Base-by-base conservation (phyloP, 192 early-diverging fungal species). In the Chytriomyces hyalinus region DNA sequence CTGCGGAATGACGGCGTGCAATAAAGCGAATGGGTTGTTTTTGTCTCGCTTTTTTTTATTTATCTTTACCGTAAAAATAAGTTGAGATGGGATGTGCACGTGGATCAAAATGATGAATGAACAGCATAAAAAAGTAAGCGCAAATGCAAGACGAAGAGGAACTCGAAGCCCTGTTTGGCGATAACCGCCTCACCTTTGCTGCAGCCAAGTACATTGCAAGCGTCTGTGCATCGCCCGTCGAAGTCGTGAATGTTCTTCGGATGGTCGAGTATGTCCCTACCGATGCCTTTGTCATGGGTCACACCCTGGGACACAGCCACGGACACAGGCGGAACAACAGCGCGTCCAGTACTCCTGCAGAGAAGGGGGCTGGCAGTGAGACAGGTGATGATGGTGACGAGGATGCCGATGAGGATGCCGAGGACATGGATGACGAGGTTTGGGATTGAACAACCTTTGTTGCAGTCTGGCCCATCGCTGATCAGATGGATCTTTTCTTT, bases 401-500 rank as follows among this genome's bases (percentile, higher is more conserved):
- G 53, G 53, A 57, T 3, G 13, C 53, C 11, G 66, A 67, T 9
- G 66, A 67, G 68, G 49, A 75, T 49, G 64, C 77, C 36, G 70
- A 76, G 43, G 64, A 49, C 11, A 47, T 65, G 61, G 49, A 47
- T 47, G 69, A 62, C 48, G 75, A 17, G 24, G 48, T 57, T 53
- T 45, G 36, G 36, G 36, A 36, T 36, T 36, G 36, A 36, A 36
- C 4, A 36, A 3, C 36, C 4, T 36, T 36, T 36, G 36, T 36
- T 36, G 36, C 36, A 36, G 53, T 5, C 61, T 24, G 17, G 5
- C 53, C 45, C 0, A 8, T 71, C 9, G 63, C 69, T 13, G 44
- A 13, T 11, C 50, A 36, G 64, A n/a, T 70, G 7, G 67, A 49
- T 53, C 61, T 62, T 49, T 64, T 64, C 10, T 26, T 15, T 22